Conservation (phyloP, 2,329 filamentous ascomycete genomes). For the Penicillium sp. region DNA sequence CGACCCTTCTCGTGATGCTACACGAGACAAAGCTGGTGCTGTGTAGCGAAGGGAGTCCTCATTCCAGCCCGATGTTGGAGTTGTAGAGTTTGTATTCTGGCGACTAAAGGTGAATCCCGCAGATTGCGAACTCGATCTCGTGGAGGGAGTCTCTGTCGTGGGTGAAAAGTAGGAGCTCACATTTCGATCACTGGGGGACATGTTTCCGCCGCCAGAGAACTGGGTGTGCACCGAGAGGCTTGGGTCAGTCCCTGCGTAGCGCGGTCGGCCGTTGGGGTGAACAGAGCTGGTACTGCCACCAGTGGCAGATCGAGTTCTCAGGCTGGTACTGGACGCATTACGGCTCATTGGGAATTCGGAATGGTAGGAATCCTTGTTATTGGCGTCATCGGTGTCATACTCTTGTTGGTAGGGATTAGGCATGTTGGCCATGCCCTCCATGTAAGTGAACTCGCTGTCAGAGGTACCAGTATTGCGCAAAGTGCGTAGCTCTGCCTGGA, state of each 20-base stretch:
- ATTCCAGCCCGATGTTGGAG: conserved; percentile 53
- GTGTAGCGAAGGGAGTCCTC: conserved; percentile 81
- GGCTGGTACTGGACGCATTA: conserved; percentile 71
- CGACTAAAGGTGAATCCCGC: conserved; percentile 76
- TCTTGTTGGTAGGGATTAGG: conserved; percentile 78
- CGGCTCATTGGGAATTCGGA: conserved; percentile 58
- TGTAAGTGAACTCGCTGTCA: conserved; percentile 75
- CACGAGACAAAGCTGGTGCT: conserved; percentile 79
- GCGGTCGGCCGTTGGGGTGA: conserved; percentile 53
- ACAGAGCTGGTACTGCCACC: conserved; percentile 52
- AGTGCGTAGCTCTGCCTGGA: conserved; percentile 54
- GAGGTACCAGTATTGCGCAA: conserved; percentile 56
- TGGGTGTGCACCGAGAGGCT: conserved; percentile 68
- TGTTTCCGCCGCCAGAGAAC: conserved; percentile 46
- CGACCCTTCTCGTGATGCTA: conserved; percentile 73
- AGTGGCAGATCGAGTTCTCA: conserved; percentile 74
- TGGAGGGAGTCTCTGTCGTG: conserved; percentile 65
- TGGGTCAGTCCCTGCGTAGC: conserved; percentile 66
- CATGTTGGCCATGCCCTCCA: conserved; percentile 65
- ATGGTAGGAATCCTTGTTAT: conserved; percentile 37
- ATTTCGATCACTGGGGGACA: conserved; percentile 61
- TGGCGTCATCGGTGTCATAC: conserved; percentile 54
- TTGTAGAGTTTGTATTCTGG: conserved; percentile 64
- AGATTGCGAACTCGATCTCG: conserved; percentile 51
- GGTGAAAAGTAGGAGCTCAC: conserved; percentile 96